Conservation (phyloP, 1,284 basidiomycete species). For the Amylostereum areolatum region DNA sequence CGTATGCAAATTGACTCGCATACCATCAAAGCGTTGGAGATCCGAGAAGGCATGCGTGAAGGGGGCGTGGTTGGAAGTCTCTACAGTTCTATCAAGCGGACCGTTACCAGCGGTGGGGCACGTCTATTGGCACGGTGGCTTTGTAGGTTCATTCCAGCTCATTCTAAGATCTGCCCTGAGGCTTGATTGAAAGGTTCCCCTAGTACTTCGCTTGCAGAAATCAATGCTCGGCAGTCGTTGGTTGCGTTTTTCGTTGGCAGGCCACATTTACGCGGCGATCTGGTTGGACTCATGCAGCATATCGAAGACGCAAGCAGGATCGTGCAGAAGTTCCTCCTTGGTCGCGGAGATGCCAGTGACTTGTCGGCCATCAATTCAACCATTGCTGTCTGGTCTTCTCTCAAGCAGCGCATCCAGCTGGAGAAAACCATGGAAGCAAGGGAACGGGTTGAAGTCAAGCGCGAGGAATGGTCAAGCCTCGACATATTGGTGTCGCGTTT, state of each 20-base stretch:
- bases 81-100: constrained; percentile 73
- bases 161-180: neutral
- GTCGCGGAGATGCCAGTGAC: constrained; percentile 65
- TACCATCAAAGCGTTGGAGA: constrained; percentile 86
- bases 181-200: constrained; percentile 60
- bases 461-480: constrained; percentile 48
- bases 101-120: constrained; percentile 76
- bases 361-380: constrained; percentile 58
- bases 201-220: constrained; percentile 70
- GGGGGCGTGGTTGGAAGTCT: constrained; percentile 74
- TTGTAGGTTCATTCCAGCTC: constrained; percentile 41
- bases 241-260: constrained; percentile 72
- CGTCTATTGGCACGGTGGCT: constrained; percentile 73
- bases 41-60: constrained; percentile 72
- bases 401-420: constrained; percentile 42
- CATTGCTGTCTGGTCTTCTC: constrained; percentile 50
- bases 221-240: constrained; percentile 70
- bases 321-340: constrained; percentile 72
- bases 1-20: constrained; percentile 89
- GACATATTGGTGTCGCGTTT: constrained; percentile 54
- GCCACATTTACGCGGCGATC: constrained; percentile 64
- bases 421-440: constrained; percentile 49
- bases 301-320: constrained; percentile 74
- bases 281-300: constrained; percentile 51
- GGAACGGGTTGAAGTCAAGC: constrained; percentile 27